Evolutionary conservation across 257 asterid species (phyloP), one percentile per base, ranked within the genome.

Genomic region (Solanum bulbocastanum): DNA sequence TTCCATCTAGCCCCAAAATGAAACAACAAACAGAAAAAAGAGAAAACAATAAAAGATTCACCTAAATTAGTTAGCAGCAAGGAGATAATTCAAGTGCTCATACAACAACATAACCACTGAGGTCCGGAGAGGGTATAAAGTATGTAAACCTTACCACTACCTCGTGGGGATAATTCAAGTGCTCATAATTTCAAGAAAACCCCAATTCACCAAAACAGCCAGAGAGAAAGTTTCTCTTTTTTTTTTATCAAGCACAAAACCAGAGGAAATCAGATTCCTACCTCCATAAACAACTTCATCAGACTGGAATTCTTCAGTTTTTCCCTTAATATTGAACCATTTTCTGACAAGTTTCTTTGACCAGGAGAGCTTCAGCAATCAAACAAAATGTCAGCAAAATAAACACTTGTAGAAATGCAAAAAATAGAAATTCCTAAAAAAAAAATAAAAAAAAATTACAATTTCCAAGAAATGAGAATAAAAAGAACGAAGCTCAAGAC

Each of bases 301-400:
- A 88, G 93, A 92, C 86, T 93, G 94, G 88, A 90, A 89, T 89
- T 95, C 95, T 82, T 95, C 98, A 30, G 91, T 90, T 91, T 94
- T 97, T 86, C 95, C 93, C 90, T 95, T 97, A 93, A 95, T 90
- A 88, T 92, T 96, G 96, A 97, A 95, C 98, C 95, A 95, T 87
- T 92, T 97, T 83, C 96, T 91, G 78, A 97, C 90, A 91, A 97
- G 91, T 90, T 88, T 96, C 94, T 93, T 96, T 23, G 99, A 90
- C 99, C 99, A 97, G 25, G 99, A 97, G 90, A 97, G 94, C 99
- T 97, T 87, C 93, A 93, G 69, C 89, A 89, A 89, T 90, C 85
- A 37, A 89, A 60, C 11, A 79, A 89, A 30, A 49, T 81, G 58
- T 94, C 93, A 94, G 94, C 90, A 87, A 89, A 62, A 69, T 85